Percentiles rank a stretch among this genome's conserved stretches.
phyloP scores from a whole-genome alignment of 2,329 filamentous ascomycete species.

The Aureobasidium musti region DNA sequence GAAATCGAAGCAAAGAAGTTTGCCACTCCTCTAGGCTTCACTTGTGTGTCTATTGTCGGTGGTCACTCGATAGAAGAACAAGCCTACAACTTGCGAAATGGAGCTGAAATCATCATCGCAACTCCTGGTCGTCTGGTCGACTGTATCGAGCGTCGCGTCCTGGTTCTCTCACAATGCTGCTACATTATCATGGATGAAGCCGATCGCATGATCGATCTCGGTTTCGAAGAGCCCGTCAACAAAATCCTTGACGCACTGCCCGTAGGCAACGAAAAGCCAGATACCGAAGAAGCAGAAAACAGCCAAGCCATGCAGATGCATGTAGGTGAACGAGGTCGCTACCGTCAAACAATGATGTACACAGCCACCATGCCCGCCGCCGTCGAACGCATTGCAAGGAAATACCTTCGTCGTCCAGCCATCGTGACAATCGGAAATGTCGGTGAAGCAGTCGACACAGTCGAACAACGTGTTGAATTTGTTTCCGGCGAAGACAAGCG shows the following conservation, averaged over 20 bases:
- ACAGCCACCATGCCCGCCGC: conserved; percentile 95
- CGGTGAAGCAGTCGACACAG: conserved; percentile 94
- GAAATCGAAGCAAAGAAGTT: conserved; percentile 94
- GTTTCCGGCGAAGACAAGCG: conserved; percentile 88
- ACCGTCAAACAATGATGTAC: conserved; percentile 99
- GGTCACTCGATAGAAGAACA: conserved; percentile 95
- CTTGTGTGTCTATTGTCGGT: conserved; percentile 95
- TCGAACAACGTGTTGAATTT: conserved; percentile 96
- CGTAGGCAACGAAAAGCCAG: conserved; percentile 90
- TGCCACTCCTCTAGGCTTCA: conserved; percentile 85
- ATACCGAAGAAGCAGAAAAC: conserved; percentile 88
- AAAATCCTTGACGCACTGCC: conserved; percentile 95
- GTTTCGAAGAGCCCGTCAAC: conserved; percentile 96
- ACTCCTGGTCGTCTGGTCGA: conserved; percentile 96
- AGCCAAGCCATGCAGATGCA: conserved; percentile 79
- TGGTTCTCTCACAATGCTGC: conserved; percentile 94
- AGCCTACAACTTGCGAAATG: conserved; percentile 82
- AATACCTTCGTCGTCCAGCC: conserved; percentile 89
- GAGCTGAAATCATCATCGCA: conserved; percentile 97
- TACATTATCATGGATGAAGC: conserved; percentile 99
- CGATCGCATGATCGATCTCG: conserved; percentile 97
- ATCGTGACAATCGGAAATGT: conserved; percentile 93
- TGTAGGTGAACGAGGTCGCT: conserved; percentile 72
- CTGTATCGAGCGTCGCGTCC: conserved; percentile 88
- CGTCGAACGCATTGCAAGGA: conserved; percentile 94